Percentiles rank a stretch among this genome's conserved stretches.
These are phyloP conservation scores for Lasiosphaeris hirsuta DNA, from an alignment of 495 filamentous ascomycete genomes.

Conservation along the genomic window DNA sequence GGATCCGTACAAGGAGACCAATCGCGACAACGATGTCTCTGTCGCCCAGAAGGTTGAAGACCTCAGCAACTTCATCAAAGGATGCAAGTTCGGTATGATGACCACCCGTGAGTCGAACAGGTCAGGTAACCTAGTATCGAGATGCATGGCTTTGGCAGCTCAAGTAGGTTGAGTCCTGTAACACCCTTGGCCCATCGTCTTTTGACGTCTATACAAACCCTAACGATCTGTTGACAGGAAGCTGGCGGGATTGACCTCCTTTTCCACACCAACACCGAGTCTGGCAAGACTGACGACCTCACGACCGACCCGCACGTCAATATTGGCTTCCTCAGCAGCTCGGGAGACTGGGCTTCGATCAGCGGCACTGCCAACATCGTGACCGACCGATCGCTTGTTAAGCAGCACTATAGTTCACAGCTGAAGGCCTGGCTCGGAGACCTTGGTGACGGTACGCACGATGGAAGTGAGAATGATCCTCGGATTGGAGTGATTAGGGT, in stretches of 20 bases:
- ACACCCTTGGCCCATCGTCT: background rate
- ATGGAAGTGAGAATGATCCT: conserved; percentile 78
- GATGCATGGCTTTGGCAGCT: conserved; percentile 89
- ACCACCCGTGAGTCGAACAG: conserved; percentile 56
- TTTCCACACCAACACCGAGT: conserved; percentile 93
- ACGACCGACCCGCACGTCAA: conserved; percentile 72
- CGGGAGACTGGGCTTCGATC: conserved; percentile 74
- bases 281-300: conserved; percentile 86
- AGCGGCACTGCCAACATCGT: conserved; percentile 66
- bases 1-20: conserved; percentile 81
- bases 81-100: conserved; percentile 77
- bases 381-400: conserved; percentile 62
- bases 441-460: conserved; percentile 81
- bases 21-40: conserved; percentile 56
- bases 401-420: conserved; percentile 71
- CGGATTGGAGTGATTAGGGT: conserved; percentile 71
- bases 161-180: conserved; percentile 49
- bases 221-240: conserved; percentile 50
- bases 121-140: conserved; percentile 62
- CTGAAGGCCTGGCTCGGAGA: conserved; percentile 91
- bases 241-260: conserved; percentile 77
- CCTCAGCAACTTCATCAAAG: conserved; percentile 62
- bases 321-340: conserved; percentile 76
- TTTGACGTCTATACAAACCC: background rate
- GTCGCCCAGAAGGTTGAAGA: conserved; percentile 78